Evolutionary conservation across 2,329 filamentous ascomycete species (phyloP), one percentile per base, ranked within the genome.

Genomic region (Xylaria sp.): DNA sequence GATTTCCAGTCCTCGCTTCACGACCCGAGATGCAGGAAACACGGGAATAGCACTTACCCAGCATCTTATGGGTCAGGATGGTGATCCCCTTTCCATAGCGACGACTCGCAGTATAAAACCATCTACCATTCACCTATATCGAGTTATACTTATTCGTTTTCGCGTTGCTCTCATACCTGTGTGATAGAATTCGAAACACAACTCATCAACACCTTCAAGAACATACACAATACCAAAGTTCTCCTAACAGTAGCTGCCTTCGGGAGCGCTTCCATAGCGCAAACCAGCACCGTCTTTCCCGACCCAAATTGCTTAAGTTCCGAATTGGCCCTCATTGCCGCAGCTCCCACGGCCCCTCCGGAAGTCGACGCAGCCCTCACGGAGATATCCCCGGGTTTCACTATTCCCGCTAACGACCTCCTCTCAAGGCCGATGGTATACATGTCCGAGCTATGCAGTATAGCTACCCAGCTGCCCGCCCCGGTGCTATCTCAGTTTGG

Each of bases 141-240:
- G n/a, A n/a, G n/a, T n/a, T n/a, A n/a, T n/a, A n/a, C n/a, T n/a
- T n/a, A n/a, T n/a, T n/a, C n/a, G n/a, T n/a, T n/a, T n/a, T n/a
- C n/a, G n/a, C n/a, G n/a, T n/a, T n/a, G n/a, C n/a, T n/a, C n/a
- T n/a, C n/a, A n/a, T n/a, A n/a, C n/a, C n/a, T n/a, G n/a, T n/a
- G n/a, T n/a, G n/a, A n/a, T n/a, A n/a, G n/a, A n/a, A n/a, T n/a
- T n/a, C n/a, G n/a, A n/a, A n/a, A n/a, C n/a, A n/a, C n/a, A n/a
- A n/a, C n/a, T n/a, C n/a, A n/a, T n/a, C n/a, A n/a, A n/a, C n/a
- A n/a, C n/a, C n/a, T n/a, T n/a, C n/a, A n/a, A n/a, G n/a, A n/a
- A n/a, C 54, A 62, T 63, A 55, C 49, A 59, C 28, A 63, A 43
- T 17, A 7, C 19, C 2, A 63, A 63, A 50, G 40, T 51, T 14